A percentile compares a stretch with the other conserved stretches of the same genome.
phyloP scores from a whole-genome alignment of 495 filamentous ascomycete species.

The Recurvomyces mirabilis region DNA sequence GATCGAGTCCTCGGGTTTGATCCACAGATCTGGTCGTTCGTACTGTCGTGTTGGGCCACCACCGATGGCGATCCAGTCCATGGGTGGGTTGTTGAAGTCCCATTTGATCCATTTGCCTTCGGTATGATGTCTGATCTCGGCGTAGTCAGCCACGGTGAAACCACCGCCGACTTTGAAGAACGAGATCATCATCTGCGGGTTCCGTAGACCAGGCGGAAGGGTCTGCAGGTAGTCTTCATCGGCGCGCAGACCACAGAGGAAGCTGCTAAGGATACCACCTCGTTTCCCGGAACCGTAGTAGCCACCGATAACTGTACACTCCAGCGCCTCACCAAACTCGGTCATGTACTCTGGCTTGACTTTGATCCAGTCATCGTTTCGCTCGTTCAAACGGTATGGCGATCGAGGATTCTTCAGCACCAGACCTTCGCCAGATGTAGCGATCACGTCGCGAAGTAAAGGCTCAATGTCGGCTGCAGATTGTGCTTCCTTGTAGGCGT shows the following conservation, averaged over 20 bases:
- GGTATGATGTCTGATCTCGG: constrained; percentile 66
- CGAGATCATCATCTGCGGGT: constrained; percentile 67
- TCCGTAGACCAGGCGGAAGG: constrained; percentile 41
- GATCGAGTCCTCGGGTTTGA: constrained; percentile 74
- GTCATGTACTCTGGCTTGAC: constrained; percentile 99
- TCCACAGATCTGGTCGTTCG: constrained; percentile 88
- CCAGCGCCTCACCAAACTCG: constrained; percentile 87
- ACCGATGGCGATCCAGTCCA: constrained; percentile 66
- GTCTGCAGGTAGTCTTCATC: constrained; percentile 62
- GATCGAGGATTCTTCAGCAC: constrained; percentile 91
- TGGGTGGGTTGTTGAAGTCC: constrained; percentile 70
- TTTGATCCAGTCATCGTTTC: constrained; percentile 97
- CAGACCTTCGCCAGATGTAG: constrained; percentile 78
- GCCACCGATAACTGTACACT: constrained; percentile 79
- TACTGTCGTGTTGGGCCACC: constrained; percentile 59
- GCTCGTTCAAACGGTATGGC: constrained; percentile 74
- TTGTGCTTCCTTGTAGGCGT: constrained; percentile 56
- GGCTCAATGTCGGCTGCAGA: constrained; percentile 63
- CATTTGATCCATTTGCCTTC: constrained; percentile 85
- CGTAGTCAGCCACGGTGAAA: constrained; percentile 76
- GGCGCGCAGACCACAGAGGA: constrained; percentile 73
- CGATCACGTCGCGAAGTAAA: constrained; percentile 68
- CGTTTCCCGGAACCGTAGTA: constrained; percentile 83
- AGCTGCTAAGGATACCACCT: constrained; percentile 73
- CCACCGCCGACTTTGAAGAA: constrained; percentile 97